Conservation (phyloP, 2,329 filamentous ascomycete genomes). For the Neocucurbitaria cava region DNA sequence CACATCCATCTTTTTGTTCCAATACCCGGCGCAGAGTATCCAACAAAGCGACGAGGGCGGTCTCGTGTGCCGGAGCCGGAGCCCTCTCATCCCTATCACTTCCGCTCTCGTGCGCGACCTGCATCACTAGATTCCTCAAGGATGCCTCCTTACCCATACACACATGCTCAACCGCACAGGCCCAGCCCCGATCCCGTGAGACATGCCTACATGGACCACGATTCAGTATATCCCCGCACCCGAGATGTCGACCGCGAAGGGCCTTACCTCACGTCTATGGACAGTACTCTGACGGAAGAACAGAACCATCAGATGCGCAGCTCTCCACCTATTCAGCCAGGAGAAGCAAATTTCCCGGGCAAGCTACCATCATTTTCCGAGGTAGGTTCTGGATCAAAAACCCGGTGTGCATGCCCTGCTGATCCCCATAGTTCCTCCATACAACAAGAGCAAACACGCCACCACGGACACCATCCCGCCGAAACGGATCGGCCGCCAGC, state of each 20-base stretch:
- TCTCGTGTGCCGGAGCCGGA: background rate
- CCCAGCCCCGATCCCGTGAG: background rate
- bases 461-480: constrained; percentile 41
- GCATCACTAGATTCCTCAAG: background rate
- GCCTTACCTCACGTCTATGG: background rate
- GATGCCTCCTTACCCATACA: background rate
- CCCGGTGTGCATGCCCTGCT: constrained; percentile 1
- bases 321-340: constrained; percentile 44
- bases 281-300: constrained; percentile 15
- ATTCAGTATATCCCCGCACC: background rate
- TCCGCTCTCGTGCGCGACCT: background rate
- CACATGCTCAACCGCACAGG: background rate
- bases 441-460: constrained; percentile 41
- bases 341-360: constrained; percentile 32
- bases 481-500: constrained; percentile 33
- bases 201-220: background rate
- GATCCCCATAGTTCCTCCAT: constrained; percentile 31
- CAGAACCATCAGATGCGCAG: constrained; percentile 40
- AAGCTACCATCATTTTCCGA: constrained; percentile 42
- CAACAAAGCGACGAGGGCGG: background rate
- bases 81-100: background rate
- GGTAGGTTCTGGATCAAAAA: constrained; percentile 20
- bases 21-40: background rate
- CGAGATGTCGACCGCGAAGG: background rate
- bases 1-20: background rate